Conservation (phyloP, 2,329 filamentous ascomycete genomes). For the Pseudocercospora eumusae region DNA sequence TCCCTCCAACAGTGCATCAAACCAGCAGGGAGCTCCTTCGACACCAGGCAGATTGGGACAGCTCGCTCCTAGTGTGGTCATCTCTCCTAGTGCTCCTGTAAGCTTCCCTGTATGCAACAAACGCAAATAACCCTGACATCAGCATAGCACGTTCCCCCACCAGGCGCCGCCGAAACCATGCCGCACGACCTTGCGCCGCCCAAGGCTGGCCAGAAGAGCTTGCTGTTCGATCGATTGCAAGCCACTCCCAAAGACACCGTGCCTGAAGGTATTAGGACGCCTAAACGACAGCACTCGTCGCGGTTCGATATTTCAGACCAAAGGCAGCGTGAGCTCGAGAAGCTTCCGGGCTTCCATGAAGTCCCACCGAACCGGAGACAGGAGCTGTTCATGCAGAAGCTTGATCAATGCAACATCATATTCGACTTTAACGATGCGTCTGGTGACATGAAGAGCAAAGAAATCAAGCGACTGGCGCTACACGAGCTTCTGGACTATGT, state of each 20-base stretch:
- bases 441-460: conserved; percentile 99
- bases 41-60: conserved; percentile 37
- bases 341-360: conserved; percentile 96
- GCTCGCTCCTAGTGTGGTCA: conserved; percentile 74
- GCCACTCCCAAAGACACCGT: conserved; percentile 89
- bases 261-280: conserved; percentile 90
- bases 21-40: conserved; percentile 29
- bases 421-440: conserved; percentile 99
- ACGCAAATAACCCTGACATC: conserved; percentile 20
- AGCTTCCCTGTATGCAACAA: conserved; percentile 43
- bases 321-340: conserved; percentile 83
- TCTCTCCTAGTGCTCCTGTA: conserved; percentile 91
- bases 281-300: conserved; percentile 95
- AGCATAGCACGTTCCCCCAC: conserved; percentile 80
- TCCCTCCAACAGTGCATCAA: conserved; percentile 23
- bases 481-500: conserved; percentile 98
- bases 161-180: conserved; percentile 95
- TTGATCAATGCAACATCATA: conserved; percentile 99
- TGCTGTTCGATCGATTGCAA: conserved; percentile 85
- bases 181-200: conserved; percentile 93
- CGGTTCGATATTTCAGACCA: conserved; percentile 97
- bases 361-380: conserved; percentile 91
- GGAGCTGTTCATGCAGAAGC: conserved; percentile 99
- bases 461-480: conserved; percentile 94
- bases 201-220: conserved; percentile 84